Evolutionary conservation across 257 asterid genomes (phyloP).

Genomic region (Handroanthus guayacan): DNA sequence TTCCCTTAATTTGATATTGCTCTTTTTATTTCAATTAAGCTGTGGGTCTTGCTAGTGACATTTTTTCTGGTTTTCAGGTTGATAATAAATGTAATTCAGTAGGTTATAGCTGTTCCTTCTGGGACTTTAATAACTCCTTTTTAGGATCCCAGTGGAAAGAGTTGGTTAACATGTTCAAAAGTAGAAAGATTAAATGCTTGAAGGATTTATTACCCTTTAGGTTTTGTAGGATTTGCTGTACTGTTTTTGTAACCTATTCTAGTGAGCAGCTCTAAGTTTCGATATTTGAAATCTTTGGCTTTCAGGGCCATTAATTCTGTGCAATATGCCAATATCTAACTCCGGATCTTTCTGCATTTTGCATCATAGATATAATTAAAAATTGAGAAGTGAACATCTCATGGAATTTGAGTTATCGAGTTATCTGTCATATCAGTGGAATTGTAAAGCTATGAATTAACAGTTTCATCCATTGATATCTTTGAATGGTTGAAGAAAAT

Average conservation of each 20-base stretch:
- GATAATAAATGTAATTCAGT: background rate
- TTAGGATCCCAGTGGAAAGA: constrained; percentile 12
- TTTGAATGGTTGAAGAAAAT: constrained; percentile 19
- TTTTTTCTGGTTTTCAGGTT: constrained; percentile 24
- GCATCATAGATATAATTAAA: background rate
- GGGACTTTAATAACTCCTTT: background rate
- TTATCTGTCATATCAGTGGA: background rate
- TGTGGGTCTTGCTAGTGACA: constrained; percentile 3
- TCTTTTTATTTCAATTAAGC: constrained; percentile 1
- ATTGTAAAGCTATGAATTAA: background rate
- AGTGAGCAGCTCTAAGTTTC: background rate
- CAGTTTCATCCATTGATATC: background rate
- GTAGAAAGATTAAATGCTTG: background rate
- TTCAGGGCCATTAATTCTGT: background rate
- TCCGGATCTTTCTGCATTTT: constrained; percentile 9
- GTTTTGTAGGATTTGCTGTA: constrained; percentile 9
- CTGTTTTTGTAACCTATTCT: constrained; percentile 6
- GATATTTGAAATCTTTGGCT: background rate
- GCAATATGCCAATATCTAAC: background rate
- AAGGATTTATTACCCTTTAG: background rate
- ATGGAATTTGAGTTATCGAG: background rate
- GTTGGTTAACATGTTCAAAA: constrained; percentile 14
- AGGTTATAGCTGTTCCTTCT: constrained; percentile 27
- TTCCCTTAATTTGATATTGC: background rate
- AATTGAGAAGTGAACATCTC: background rate